phyloP scores from a whole-genome alignment of 2,329 filamentous ascomycete species.

The Trichoderma asperellum region DNA sequence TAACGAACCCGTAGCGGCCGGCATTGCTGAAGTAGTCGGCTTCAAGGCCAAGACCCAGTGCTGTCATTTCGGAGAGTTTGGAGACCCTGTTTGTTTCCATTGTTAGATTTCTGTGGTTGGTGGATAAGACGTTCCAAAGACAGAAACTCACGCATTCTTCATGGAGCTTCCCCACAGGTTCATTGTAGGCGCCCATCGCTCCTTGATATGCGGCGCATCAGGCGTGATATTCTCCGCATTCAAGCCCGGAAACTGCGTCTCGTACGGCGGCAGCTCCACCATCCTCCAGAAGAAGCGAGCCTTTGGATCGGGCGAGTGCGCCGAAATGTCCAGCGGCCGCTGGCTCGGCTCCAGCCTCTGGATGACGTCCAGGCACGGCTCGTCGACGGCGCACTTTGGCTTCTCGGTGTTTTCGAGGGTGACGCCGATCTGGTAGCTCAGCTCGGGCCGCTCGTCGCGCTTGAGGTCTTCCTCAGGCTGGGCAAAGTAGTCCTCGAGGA shows the following conservation, averaged over 20 bases:
- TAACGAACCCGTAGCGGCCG: constrained; percentile 56
- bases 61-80: constrained; percentile 62
- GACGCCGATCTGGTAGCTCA: constrained; percentile 64
- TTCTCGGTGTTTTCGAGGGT: constrained; percentile 67
- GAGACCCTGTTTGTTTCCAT: constrained; percentile 48
- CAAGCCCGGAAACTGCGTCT: constrained; percentile 58
- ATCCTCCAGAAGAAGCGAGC: constrained; percentile 68
- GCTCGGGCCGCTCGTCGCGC: constrained; percentile 59
- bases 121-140: background rate
- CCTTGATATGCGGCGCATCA: constrained; percentile 51
- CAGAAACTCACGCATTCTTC: constrained; percentile 56
- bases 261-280: constrained; percentile 57
- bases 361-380: constrained; percentile 62
- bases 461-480: constrained; percentile 54
- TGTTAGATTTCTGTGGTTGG: background rate
- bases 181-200: constrained; percentile 59
- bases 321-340: constrained; percentile 61
- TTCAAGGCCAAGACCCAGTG: constrained; percentile 58
- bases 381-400: constrained; percentile 66
- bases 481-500: constrained; percentile 68
- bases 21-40: constrained; percentile 58
- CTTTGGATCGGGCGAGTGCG: constrained; percentile 62
- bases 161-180: constrained; percentile 62
- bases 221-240: constrained; percentile 61
- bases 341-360: constrained; percentile 57